Base-by-base conservation (phyloP, 2,329 filamentous ascomycete genomes). In the Ophiostoma populinum region DNA sequence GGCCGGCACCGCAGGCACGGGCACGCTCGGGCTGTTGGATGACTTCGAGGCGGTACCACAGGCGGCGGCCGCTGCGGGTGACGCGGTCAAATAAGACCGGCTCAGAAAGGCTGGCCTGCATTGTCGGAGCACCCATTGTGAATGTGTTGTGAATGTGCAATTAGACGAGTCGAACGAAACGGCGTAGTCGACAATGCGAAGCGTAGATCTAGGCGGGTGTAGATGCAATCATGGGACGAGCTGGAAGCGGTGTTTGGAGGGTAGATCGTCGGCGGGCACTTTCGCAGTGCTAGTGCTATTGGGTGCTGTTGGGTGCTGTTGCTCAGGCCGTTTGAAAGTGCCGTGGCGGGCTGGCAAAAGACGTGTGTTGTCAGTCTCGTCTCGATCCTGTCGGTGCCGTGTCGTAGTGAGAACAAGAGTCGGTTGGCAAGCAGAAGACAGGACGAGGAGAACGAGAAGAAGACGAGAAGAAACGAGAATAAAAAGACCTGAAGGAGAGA, bases 1-100 rank as follows among this genome's bases (percentile, higher is more conserved):
- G 83, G 40, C 90, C 90, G 37, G 85, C 86, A 49, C 90, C 90
- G 55, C 90, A 98, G 37, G 90, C 90, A 62, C 90, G 72, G 33
- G 90, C 87, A 49, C 86, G 80, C 59, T 92, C 80, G 15, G 90
- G 90, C 54, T 95, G 83, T 58, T 98, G 90, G 47, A 94, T 75
- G 37, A 95, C 85, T 40, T 71, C 74, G 55, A 95, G 63, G 44
- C 70, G 65, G 56, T 95, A 95, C 51, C 73, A 82, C 45, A 94
- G 68, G 43, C 65, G 73, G 46, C 80, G 74, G 42, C 81, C 81
- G 47, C 79, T 75, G 47, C 73, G 74, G 27, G 82, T 92, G 35
- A 68, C 61, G 34, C 78, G 65, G 41, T 54, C 45, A 32, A 52
- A 47, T 34, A 62, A 39, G 32, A 47, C 40, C 10, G 45, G 40